Conservation (phyloP, 2,329 filamentous ascomycete species). For the Diaporthe aspalathi region DNA sequence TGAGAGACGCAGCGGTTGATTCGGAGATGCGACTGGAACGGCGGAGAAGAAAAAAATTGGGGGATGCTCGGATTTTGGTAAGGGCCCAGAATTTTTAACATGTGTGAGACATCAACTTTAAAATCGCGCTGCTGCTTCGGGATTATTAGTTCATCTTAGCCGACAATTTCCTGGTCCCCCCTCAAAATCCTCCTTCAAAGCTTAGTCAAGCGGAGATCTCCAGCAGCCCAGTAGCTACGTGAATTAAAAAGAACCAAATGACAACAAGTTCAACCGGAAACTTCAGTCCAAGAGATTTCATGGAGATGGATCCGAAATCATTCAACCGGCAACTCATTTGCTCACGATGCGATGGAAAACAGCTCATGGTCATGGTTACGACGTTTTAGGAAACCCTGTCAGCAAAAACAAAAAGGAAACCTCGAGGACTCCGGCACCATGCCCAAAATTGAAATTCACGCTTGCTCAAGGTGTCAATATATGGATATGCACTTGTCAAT, state of each 20-base stretch:
- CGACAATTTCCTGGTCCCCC: slow-evolving; percentile 26
- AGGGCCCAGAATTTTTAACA: slow-evolving; percentile 21
- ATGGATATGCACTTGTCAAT: not conserved
- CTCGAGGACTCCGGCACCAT: no score
- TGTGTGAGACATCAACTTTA: slow-evolving; percentile 31
- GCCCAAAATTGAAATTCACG: not conserved
- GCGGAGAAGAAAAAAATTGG: slow-evolving; percentile 22
- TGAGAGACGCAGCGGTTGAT: not conserved
- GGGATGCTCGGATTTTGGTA: slow-evolving; percentile 13
- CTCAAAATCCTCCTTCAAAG: slow-evolving; percentile 26
- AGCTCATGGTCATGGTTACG: no score
- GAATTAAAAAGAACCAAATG: not conserved
- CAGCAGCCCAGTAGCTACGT: not conserved
- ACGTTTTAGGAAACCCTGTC: not conserved
- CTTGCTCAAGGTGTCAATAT: no score
- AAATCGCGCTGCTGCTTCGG: slow-evolving; percentile 30
- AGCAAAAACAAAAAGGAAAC: no score
- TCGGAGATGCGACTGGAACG: not conserved
- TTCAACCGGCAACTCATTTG: no score
- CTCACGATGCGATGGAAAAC: not conserved
- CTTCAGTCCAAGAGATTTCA: no score
- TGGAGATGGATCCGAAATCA: no score
- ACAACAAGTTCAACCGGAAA: not conserved
- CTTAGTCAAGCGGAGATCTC: slow-evolving; percentile 26
- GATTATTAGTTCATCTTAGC: slow-evolving; percentile 30